phyloP scores from a whole-genome alignment of 129 eudicot genomes.

The Flaveria brownii region DNA sequence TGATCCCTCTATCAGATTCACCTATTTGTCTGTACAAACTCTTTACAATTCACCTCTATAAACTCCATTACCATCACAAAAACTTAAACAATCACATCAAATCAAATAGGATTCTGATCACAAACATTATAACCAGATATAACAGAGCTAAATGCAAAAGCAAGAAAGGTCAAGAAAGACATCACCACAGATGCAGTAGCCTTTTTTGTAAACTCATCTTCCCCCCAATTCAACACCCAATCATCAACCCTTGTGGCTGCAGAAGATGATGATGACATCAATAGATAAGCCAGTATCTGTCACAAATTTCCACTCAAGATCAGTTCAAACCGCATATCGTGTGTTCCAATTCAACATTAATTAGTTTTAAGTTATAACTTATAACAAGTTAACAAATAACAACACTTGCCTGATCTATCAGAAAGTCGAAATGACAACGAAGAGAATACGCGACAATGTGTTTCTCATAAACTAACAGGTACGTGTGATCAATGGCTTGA shows the following conservation, averaged over 20 bases:
- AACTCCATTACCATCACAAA: slow-evolving; percentile 6
- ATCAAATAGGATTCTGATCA: slow-evolving; percentile 42
- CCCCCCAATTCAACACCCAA: slow-evolving; percentile 93
- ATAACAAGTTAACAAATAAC: neutral
- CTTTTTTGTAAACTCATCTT: slow-evolving; percentile 73
- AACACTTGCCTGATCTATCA: slow-evolving; percentile 84
- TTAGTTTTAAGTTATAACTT: no score
- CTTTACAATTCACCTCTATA: slow-evolving; percentile 23
- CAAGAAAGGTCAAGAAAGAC: slow-evolving; percentile 74
- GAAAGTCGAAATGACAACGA: slow-evolving; percentile 68
- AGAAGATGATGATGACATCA: slow-evolving; percentile 88
- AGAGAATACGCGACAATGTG: slow-evolving; percentile 46
- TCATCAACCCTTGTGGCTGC: slow-evolving; percentile 78
- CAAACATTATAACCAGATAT: slow-evolving; percentile 83
- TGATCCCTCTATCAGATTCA: slow-evolving; percentile 16
- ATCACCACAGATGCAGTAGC: slow-evolving; percentile 76
- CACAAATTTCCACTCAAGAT: neutral
- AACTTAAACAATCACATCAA: slow-evolving; percentile 27
- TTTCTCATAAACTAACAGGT: slow-evolving; percentile 46
- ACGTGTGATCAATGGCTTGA: slow-evolving; percentile 65
- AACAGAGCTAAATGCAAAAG: slow-evolving; percentile 77
- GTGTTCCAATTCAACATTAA: neutral
- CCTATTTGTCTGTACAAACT: slow-evolving; percentile 30
- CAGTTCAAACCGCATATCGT: neutral
- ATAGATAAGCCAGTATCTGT: slow-evolving; percentile 82